Evolutionary conservation across 139 green algal species (phyloP).

Genomic region (Dunaliella primolecta): DNA sequence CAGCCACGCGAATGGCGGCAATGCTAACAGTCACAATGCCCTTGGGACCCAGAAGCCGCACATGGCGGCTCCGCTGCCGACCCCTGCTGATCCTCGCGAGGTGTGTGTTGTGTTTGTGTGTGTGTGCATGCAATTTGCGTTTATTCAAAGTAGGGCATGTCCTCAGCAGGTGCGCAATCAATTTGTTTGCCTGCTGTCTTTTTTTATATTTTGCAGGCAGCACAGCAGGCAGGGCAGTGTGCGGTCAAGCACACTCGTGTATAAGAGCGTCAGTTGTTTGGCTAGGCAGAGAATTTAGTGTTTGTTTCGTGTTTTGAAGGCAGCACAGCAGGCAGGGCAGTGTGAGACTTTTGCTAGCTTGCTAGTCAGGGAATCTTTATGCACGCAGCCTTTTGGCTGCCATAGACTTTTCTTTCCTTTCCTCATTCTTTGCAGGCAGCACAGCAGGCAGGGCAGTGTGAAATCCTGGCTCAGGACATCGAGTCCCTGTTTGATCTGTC

Average conservation of each 20-base stretch:
- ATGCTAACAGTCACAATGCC: not conserved
- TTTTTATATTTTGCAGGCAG: not conserved
- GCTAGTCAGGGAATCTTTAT: not conserved
- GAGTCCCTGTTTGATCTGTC: not conserved
- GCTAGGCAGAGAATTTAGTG: not conserved
- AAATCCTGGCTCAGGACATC: not conserved
- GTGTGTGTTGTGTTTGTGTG: no score
- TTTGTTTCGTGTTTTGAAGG: not conserved
- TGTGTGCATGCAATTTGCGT: no score
- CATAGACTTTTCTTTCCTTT: no score
- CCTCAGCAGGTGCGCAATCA: no score
- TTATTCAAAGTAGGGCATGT: no score
- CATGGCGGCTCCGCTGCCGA: no score
- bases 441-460: not conserved
- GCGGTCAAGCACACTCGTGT: not conserved
- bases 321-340: not conserved
- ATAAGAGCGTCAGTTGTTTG: not conserved
- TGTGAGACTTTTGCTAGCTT: no score
- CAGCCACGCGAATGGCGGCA: not conserved
- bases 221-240: no score
- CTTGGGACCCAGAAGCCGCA: no score
- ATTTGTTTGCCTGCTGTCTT: no score
- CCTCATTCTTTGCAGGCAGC: no score
- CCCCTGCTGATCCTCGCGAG: no score
- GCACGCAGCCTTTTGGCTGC: not conserved